Conservation (phyloP, 2,329 filamentous ascomycete genomes). For the Fusarium chaquense region DNA sequence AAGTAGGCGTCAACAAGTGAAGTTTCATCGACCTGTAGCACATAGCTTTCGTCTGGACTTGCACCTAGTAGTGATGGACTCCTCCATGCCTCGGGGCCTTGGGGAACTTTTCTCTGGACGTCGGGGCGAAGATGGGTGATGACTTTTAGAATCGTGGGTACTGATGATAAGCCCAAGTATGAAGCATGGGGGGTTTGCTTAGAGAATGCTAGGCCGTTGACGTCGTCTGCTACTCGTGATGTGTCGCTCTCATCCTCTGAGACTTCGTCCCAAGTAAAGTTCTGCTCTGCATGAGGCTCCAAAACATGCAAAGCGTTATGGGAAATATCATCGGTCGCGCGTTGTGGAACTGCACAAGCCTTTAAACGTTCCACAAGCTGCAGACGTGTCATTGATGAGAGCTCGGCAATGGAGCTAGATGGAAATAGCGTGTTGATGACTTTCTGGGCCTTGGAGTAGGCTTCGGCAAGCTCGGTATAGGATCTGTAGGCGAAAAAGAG, state of each 20-base stretch:
- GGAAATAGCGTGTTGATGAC: constrained; percentile 7
- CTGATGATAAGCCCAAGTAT: constrained; percentile 78
- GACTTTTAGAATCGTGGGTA: constrained; percentile 17
- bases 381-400: constrained; percentile 4
- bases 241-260: constrained; percentile 7
- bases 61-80: not conserved
- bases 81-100: not conserved
- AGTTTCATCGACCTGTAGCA: not conserved
- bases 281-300: not conserved
- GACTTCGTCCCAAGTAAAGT: constrained; percentile 26
- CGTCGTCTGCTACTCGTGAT: constrained; percentile 19
- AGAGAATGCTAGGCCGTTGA: constrained; percentile 66
- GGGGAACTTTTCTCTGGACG: constrained; percentile 57
- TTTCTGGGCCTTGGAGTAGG: not conserved
- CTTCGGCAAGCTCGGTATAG: constrained; percentile 1
- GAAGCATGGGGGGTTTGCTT: constrained; percentile 62
- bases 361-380: not conserved
- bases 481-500: not conserved
- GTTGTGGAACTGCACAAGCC: no score
- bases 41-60: not conserved
- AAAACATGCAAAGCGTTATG: not conserved
- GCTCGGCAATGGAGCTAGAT: not conserved
- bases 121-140: constrained; percentile 67
- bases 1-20: constrained; percentile 71
- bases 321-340: no score